phyloP scores from a whole-genome alignment of 768 basidiomycete species.

The Stropharia rugosoannulata region DNA sequence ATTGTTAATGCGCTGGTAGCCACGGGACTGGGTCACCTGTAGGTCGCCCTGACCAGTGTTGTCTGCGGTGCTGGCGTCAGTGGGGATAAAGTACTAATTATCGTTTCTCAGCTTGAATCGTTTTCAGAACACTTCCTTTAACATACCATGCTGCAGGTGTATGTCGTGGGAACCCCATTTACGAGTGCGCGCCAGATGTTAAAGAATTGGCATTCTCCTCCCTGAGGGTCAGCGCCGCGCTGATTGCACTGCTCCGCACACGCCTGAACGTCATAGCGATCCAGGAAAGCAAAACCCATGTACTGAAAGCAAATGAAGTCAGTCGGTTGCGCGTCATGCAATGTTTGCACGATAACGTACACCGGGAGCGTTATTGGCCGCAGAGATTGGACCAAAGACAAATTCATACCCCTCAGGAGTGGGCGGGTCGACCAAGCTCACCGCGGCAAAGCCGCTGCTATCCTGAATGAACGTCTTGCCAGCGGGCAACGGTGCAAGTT shows the following conservation, averaged over 20 bases:
- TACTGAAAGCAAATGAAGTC: constrained; percentile 29
- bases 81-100: constrained; percentile 41
- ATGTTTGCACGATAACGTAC: neutral
- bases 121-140: neutral
- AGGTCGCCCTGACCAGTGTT: constrained; percentile 45
- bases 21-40: constrained; percentile 43
- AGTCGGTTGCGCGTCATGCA: neutral
- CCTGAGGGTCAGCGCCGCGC: constrained; percentile 36
- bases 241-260: constrained; percentile 44
- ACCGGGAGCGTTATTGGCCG: constrained; percentile 3
- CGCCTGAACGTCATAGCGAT: constrained; percentile 44
- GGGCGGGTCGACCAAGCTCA: neutral
- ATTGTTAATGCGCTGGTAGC: constrained; percentile 39
- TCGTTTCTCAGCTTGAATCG: neutral
- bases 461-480: constrained; percentile 39
- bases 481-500: constrained; percentile 28
- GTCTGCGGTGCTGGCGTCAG: constrained; percentile 43
- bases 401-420: constrained; percentile 5
- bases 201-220: constrained; percentile 49
- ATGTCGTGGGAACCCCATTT: constrained; percentile 42
- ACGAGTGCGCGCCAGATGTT: constrained; percentile 54
- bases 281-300: constrained; percentile 50
- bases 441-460: constrained; percentile 12
- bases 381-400: constrained; percentile 2
- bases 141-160: constrained; percentile 48